Evolutionary conservation across 73 alveolate genomes (phyloP), one percentile per base, ranked within the genome.

Genomic region (Paramecium pentaurelia): DNA sequence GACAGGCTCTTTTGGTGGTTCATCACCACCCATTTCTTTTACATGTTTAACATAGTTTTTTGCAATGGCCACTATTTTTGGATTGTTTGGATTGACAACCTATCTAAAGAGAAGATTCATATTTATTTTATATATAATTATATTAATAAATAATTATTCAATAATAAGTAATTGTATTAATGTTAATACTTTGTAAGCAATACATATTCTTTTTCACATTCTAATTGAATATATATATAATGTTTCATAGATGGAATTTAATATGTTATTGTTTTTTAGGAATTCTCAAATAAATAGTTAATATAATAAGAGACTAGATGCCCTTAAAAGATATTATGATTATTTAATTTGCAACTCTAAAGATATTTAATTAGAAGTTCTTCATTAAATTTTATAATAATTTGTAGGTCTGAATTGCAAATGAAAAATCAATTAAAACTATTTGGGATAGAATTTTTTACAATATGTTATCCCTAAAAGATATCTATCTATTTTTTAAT

Each of bases 41-140:
- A 96, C 98, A 71, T 95, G 99, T 73, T 86, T 91, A 8, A 94
- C 88, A 86, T 96, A 96, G 86, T 96, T 96, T 58, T 95, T 94
- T 28, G 97, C 99, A 51, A 96, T 93, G 54, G 97, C 96, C 22
- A 96, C 73, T 28, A 95, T 92, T 68, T 96, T 96, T 27, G 84
- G 89, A 70, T 40, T 88, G 47, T 32, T 36, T 9, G 58, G 58
- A 73, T 73, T 73, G 58, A 59, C 60, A 40, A 73, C 87, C n/a
- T 34, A 25, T 73, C 47, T 73, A 40, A 73, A 73, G 2, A 73
- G 60, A 37, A 73, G n/a, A 73, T 73, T 73, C 87, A 73, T 73
- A 60, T 58, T 32, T 18, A 18, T 64, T 64, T 22, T 54, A 20
- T 54, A 18, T 1, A 4, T 0, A 54, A 54, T 54, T 18, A 22